Evolutionary conservation across 2,329 filamentous ascomycete species (phyloP).

Genomic region (Fusarium sp.): DNA sequence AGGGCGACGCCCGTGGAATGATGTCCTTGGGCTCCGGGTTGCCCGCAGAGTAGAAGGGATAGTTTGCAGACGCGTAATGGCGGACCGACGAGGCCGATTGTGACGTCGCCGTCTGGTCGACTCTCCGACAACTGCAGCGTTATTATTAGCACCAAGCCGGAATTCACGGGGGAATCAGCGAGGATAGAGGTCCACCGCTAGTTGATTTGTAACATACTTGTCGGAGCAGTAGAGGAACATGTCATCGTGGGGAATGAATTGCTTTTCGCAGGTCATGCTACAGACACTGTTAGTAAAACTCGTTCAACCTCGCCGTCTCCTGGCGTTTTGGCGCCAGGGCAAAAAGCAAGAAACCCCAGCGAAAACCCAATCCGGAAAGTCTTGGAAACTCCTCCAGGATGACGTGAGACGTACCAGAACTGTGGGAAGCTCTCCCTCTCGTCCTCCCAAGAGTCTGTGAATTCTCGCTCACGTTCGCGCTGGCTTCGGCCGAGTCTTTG

Average conservation of each 20-base stretch:
- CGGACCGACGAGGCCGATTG: constrained; percentile 48
- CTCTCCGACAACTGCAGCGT: constrained; percentile 65
- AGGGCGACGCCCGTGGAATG: constrained; percentile 75
- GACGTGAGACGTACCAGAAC: constrained; percentile 69
- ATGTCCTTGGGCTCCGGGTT: constrained; percentile 73
- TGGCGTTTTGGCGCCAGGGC: constrained; percentile 14
- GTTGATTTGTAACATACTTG: constrained; percentile 62
- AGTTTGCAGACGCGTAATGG: constrained; percentile 55
- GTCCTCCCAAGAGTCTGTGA: constrained; percentile 68
- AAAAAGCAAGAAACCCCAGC: constrained; percentile 36
- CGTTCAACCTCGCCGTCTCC: neutral
- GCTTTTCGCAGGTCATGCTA: constrained; percentile 79
- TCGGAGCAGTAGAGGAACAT: constrained; percentile 76
- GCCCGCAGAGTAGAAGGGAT: constrained; percentile 63
- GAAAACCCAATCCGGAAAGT: constrained; percentile 26
- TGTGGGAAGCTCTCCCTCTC: constrained; percentile 76
- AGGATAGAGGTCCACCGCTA: constrained; percentile 34
- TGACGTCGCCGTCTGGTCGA: constrained; percentile 63
- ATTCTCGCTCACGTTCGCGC: constrained; percentile 67
- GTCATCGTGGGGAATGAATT: constrained; percentile 73
- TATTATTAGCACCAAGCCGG: constrained; percentile 42
- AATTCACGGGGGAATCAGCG: constrained; percentile 20
- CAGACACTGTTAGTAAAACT: constrained; percentile 11
- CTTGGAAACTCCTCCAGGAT: constrained; percentile 16
- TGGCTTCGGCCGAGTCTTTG: constrained; percentile 68